Evolutionary conservation across 139 green algal genomes (phyloP).

Genomic region (Ostreobium quekettii): DNA sequence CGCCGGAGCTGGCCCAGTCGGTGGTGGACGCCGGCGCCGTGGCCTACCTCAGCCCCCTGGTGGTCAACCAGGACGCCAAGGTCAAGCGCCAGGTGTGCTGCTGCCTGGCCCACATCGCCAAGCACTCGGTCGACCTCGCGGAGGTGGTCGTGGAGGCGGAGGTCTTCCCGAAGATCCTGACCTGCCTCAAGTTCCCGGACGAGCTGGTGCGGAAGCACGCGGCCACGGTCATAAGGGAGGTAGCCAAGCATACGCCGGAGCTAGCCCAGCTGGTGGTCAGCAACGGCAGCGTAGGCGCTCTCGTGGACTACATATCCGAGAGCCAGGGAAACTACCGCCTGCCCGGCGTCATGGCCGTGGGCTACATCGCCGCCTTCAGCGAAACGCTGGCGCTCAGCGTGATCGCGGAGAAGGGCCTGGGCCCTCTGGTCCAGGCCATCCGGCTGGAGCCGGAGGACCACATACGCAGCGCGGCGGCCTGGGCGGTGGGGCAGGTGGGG

Average conservation of each 20-base stretch:
- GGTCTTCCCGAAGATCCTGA: conserved; percentile 81
- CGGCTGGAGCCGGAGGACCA: conserved; percentile 71
- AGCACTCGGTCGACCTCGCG: conserved; percentile 81
- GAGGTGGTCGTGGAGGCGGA: conserved; percentile 83
- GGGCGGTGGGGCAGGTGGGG: conserved; percentile 67
- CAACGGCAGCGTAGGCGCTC: conserved; percentile 67
- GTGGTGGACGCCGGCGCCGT: conserved; percentile 79
- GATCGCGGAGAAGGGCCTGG: conserved; percentile 69
- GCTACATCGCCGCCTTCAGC: conserved; percentile 79
- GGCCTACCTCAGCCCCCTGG: conserved; percentile 63
- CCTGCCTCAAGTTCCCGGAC: conserved; percentile 80
- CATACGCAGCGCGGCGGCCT: conserved; percentile 62
- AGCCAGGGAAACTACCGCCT: conserved; percentile 35
- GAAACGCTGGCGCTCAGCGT: conserved; percentile 75
- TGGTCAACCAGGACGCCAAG: conserved; percentile 77
- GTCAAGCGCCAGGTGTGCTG: conserved; percentile 74
- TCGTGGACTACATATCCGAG: conserved; percentile 69
- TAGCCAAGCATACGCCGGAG: conserved; percentile 82
- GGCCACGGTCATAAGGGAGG: conserved; percentile 52
- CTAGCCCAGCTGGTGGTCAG: conserved; percentile 78
- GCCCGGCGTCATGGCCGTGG: conserved; percentile 78
- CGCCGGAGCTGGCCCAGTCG: conserved; percentile 69
- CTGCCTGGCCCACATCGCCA: conserved; percentile 72
- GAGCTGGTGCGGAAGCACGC: conserved; percentile 71
- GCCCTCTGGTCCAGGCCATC: conserved; percentile 55